Conservation (phyloP, 306 rosid genomes). For the Myrica gale region DNA sequence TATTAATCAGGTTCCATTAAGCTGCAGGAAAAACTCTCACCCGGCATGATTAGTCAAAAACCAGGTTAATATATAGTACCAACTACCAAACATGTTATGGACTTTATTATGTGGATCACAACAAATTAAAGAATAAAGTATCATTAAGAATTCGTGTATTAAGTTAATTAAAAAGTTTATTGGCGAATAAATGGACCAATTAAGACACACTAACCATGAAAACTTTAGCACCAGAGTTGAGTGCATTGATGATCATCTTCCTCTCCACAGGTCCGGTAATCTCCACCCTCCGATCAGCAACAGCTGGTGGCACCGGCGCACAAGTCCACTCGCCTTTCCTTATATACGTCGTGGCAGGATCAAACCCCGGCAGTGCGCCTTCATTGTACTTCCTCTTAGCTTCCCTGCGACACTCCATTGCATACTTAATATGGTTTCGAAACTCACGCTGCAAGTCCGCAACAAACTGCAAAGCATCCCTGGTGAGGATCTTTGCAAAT, state of each 20-base stretch:
- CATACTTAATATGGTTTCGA: slow-evolving; percentile 62
- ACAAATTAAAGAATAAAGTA: too few species aligned
- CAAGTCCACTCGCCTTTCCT: slow-evolving; percentile 73
- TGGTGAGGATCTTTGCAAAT: slow-evolving; percentile 60
- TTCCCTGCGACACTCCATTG: slow-evolving; percentile 71
- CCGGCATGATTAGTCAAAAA: too few species aligned
- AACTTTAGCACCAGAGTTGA: slow-evolving; percentile 88
- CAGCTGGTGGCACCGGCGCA: slow-evolving; percentile 60
- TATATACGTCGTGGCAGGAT: slow-evolving; percentile 59
- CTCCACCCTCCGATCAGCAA: slow-evolving; percentile 83
- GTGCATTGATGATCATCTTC: slow-evolving; percentile 91
- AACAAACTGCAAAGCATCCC: slow-evolving; percentile 70
- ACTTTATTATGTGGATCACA: too few species aligned
- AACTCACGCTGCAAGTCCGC: slow-evolving; percentile 73
- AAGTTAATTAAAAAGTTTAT: background rate
- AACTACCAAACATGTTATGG: too few species aligned
- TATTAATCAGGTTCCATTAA: too few species aligned
- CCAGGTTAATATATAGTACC: too few species aligned
- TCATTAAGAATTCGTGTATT: too few species aligned
- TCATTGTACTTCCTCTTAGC: slow-evolving; percentile 66
- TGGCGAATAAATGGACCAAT: background rate
- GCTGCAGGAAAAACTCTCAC: too few species aligned
- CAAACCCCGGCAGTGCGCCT: slow-evolving; percentile 70
- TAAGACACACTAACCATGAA: slow-evolving; percentile 79
- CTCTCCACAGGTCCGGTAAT: slow-evolving; percentile 90